These are phyloP conservation scores for Fusarium sp. DNA, from an alignment of 2,329 filamentous ascomycete genomes.

Conservation along the genomic window DNA sequence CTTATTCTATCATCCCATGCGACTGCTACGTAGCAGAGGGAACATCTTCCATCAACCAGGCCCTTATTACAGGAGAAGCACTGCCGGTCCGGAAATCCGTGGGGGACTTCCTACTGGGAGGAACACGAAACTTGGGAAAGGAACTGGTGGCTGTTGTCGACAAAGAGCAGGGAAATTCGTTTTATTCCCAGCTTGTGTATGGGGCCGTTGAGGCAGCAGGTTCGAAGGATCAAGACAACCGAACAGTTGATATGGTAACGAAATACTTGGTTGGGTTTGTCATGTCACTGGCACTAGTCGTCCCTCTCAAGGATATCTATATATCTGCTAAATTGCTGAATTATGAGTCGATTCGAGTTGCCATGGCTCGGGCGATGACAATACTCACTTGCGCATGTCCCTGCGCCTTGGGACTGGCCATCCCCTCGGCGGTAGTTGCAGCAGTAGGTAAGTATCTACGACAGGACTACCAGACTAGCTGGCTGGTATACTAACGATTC, in stretches of 20 bases:
- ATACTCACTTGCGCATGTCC: not conserved
- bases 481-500: fast-evolving
- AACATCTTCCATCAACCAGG: not conserved
- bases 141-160: not conserved
- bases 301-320: not conserved
- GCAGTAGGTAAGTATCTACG: not conserved
- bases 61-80: not conserved
- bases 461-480: fast-evolving
- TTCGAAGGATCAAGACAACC: not conserved
- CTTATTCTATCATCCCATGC: not conserved
- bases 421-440: not conserved
- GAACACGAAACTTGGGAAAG: not conserved
- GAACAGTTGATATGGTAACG: not conserved
- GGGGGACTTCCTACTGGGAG: not conserved
- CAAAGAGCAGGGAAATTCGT: not conserved
- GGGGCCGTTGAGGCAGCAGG: not conserved
- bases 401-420: not conserved
- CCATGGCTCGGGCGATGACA: not conserved
- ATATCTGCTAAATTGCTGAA: fast-evolving
- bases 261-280: not conserved
- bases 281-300: not conserved
- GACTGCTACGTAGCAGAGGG: not conserved
- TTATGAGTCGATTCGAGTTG: not conserved
- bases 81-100: not conserved
- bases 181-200: not conserved